phyloP scores from a whole-genome alignment of 805 yeast genomes.

The Candida parachauliodes region DNA sequence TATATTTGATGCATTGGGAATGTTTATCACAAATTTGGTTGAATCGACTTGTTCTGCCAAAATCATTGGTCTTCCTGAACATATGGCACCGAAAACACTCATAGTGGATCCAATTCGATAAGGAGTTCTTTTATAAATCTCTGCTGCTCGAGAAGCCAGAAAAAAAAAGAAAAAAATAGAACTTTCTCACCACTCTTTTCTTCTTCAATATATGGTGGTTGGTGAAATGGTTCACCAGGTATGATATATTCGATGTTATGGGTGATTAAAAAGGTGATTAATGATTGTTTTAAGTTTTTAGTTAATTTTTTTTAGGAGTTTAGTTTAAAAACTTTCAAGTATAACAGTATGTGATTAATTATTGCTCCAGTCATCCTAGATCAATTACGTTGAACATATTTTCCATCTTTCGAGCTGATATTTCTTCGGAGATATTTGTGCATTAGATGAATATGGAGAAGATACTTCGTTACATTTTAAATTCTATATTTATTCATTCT shows the following conservation, averaged over 20 bases:
- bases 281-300: no score
- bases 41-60: conserved; percentile 65
- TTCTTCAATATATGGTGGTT: conserved; percentile 1
- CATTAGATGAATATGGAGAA: conserved; percentile 76
- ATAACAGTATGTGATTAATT: conserved; percentile 15
- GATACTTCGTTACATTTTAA: conserved; percentile 61
- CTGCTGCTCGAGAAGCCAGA: neutral
- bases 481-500: no score
- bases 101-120: neutral
- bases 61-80: conserved; percentile 65
- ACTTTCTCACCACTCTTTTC: no score
- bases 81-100: conserved; percentile 69
- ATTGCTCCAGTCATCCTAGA: conserved; percentile 66
- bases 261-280: conserved; percentile 13
- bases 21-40: conserved; percentile 60
- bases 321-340: neutral
- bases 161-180: neutral
- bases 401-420: conserved; percentile 59
- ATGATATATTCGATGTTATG: conserved; percentile 7
- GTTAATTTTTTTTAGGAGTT: conserved; percentile 8
- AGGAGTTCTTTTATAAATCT: no score
- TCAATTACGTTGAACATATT: conserved; percentile 69
- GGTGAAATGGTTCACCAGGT: conserved; percentile 3
- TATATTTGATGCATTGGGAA: conserved; percentile 59
- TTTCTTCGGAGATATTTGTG: conserved; percentile 16